These are phyloP conservation scores for Calonectria naviculata DNA, from an alignment of 2,329 filamentous ascomycete species.

Conservation along the genomic window DNA sequence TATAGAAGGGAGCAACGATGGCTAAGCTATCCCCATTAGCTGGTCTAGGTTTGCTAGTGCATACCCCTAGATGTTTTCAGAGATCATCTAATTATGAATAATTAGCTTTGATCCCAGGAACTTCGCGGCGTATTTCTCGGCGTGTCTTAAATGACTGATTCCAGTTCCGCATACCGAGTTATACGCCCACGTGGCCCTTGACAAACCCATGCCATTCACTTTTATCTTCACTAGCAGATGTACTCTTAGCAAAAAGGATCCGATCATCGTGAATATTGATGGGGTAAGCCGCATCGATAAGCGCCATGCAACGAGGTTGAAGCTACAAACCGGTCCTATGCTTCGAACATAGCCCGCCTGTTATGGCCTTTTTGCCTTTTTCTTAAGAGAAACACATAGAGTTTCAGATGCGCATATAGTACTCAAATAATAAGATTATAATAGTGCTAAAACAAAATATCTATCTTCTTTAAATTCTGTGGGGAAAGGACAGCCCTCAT, in stretches of 20 bases:
- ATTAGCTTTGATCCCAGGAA: neutral
- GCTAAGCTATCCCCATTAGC: neutral
- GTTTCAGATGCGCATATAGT: no score
- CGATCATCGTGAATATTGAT: no score
- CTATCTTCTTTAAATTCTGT: no score
- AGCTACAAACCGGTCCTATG: no score
- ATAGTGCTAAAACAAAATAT: no score
- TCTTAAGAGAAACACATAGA: no score
- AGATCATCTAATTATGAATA: fast-evolving
- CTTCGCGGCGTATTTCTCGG: neutral
- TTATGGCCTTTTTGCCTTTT: no score
- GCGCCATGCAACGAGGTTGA: no score
- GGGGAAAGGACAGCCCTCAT: neutral
- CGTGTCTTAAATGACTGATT: neutral
- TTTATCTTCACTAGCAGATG: neutral
- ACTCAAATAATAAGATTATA: no score
- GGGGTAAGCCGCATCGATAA: no score
- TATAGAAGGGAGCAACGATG: neutral
- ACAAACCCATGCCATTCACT: neutral
- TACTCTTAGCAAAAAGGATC: no score
- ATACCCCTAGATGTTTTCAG: neutral
- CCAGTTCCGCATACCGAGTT: neutral
- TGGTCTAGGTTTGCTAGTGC: neutral
- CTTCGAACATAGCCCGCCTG: no score
- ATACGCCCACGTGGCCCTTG: neutral